A percentile compares a stretch with the other conserved stretches of the same genome.
These are phyloP conservation scores for Diplodia seriata DNA, from an alignment of 2,329 filamentous ascomycete genomes.

Conservation along the genomic window DNA sequence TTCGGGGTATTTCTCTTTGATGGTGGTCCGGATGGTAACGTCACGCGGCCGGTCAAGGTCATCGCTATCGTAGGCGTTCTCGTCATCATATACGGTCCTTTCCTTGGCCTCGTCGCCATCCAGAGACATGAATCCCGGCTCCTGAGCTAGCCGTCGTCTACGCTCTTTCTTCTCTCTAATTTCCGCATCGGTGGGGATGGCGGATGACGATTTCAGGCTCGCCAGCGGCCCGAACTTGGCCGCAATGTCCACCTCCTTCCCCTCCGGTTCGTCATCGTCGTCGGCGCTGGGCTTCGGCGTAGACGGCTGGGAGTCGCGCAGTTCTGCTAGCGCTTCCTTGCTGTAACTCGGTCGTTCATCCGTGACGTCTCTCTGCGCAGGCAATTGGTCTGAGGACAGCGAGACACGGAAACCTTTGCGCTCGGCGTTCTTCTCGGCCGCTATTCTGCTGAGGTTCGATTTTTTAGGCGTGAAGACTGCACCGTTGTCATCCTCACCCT, in stretches of 20 bases:
- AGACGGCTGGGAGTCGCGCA: constrained; percentile 84
- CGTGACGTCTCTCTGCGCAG: constrained; percentile 43
- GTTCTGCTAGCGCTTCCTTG: constrained; percentile 83
- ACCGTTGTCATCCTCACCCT: constrained; percentile 62
- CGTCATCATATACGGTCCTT: constrained; percentile 40
- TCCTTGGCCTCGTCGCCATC: constrained; percentile 64
- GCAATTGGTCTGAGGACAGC: constrained; percentile 59
- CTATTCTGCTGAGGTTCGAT: constrained; percentile 66
- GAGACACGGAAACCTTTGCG: constrained; percentile 60
- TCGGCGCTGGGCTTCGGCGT: constrained; percentile 66
- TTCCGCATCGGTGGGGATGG: constrained; percentile 81
- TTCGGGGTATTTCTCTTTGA: constrained; percentile 67
- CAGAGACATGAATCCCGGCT: constrained; percentile 67
- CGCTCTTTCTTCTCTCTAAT: constrained; percentile 92
- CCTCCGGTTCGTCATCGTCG: constrained; percentile 56
- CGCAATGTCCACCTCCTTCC: constrained; percentile 50
- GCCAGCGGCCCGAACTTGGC: constrained; percentile 64
- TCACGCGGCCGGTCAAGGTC: constrained; percentile 49
- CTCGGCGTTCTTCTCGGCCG: constrained; percentile 70
- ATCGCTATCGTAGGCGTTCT: constrained; percentile 50
- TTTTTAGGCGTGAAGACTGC: constrained; percentile 69
- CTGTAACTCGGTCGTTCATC: constrained; percentile 81
- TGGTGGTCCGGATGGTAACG: constrained; percentile 16
- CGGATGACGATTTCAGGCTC: constrained; percentile 43
- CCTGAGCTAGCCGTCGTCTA: constrained; percentile 77